Percentiles rank a stretch among this genome's conserved stretches.
Evolutionary conservation across 148 eudicot genomes (phyloP).

Genomic region (Drosera capensis): DNA sequence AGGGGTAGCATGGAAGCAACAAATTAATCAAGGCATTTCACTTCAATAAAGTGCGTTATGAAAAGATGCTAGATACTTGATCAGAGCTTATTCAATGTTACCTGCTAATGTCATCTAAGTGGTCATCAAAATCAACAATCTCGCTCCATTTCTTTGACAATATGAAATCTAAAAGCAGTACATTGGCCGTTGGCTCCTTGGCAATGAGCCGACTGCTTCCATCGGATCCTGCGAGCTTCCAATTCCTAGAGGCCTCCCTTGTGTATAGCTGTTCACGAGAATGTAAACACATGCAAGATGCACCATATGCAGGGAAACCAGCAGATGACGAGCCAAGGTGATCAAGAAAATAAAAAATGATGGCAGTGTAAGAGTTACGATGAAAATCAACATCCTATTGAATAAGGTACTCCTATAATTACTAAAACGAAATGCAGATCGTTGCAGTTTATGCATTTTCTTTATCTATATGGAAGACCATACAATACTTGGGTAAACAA

Average conservation of each 20-base stretch:
- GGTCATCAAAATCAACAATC: constrained; percentile 78
- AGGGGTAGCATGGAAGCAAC: not conserved
- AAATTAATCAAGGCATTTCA: not conserved
- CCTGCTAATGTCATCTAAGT: constrained; percentile 85
- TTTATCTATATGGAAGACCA: too few species aligned
- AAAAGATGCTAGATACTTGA: not conserved
- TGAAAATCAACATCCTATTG: too few species aligned
- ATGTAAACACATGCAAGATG: not conserved
- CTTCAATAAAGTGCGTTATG: not conserved
- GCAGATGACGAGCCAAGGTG: not conserved
- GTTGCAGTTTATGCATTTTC: too few species aligned
- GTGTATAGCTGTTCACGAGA: constrained; percentile 37
- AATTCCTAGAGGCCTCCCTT: constrained; percentile 53
- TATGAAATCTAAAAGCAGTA: constrained; percentile 54
- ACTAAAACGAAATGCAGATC: too few species aligned
- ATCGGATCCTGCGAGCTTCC: constrained; percentile 53
- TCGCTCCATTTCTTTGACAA: constrained; percentile 58
- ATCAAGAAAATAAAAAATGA: not conserved
- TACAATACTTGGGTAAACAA: too few species aligned
- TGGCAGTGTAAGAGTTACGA: too few species aligned
- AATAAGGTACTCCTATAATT: too few species aligned
- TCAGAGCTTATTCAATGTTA: constrained; percentile 26
- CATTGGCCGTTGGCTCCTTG: constrained; percentile 70
- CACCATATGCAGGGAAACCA: not conserved
- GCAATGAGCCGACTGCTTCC: constrained; percentile 33